phyloP scores from a whole-genome alignment of 306 rosid genomes.

The Cyamopsis tetragonoloba region DNA sequence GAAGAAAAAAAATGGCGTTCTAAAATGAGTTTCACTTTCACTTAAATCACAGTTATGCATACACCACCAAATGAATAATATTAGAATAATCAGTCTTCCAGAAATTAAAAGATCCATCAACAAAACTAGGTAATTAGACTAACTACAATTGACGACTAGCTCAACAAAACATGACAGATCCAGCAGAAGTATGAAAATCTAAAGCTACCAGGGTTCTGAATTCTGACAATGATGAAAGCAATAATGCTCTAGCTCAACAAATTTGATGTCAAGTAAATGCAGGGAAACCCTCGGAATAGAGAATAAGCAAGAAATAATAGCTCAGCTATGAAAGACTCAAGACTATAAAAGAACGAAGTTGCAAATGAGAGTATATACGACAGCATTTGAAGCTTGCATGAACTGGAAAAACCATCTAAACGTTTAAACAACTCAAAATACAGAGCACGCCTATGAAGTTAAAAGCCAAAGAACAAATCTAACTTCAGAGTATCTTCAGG shows the following conservation, averaged over 20 bases:
- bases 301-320: not conserved
- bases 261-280: not conserved
- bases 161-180: not conserved
- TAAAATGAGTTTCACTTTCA: not conserved
- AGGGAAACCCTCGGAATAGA: not conserved
- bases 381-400: conserved; percentile 1
- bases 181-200: not conserved
- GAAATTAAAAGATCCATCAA: not conserved
- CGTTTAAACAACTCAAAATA: conserved; percentile 13
- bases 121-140: not conserved
- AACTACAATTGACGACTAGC: not conserved
- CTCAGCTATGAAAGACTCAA: not conserved
- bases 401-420: conserved; percentile 11
- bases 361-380: not conserved
- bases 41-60: not conserved
- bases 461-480: conserved; percentile 18
- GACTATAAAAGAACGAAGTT: not conserved
- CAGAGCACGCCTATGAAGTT: not conserved
- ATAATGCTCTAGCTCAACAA: not conserved
- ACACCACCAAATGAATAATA: too few species aligned
- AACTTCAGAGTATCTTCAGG: conserved; percentile 12
- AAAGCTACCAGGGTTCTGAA: not conserved
- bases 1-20: not conserved
- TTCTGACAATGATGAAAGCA: not conserved
- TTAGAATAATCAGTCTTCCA: not conserved